phyloP scores from a whole-genome alignment of 805 yeast genomes.

The Millerozyma acaciae region DNA sequence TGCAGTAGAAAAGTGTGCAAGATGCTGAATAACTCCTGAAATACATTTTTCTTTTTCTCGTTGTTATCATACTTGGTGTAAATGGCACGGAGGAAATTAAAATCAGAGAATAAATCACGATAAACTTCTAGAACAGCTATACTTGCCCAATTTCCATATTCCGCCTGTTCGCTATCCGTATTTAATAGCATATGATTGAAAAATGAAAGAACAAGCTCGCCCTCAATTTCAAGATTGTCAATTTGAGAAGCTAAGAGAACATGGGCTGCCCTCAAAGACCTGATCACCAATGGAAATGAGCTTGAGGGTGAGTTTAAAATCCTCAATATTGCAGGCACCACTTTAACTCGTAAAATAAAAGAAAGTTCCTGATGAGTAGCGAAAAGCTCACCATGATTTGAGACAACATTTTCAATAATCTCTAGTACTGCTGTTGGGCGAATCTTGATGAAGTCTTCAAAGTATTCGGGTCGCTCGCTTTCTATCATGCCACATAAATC shows the following conservation, averaged over 20 bases:
- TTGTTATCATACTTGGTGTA: slow-evolving; percentile 59
- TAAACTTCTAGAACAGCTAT: slow-evolving; percentile 71
- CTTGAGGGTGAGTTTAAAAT: slow-evolving; percentile 49
- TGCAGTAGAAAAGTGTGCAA: slow-evolving; percentile 19
- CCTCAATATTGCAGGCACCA: slow-evolving; percentile 73
- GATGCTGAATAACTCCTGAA: slow-evolving; percentile 49
- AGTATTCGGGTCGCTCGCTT: slow-evolving; percentile 49
- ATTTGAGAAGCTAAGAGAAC: slow-evolving; percentile 58
- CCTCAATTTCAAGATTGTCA: slow-evolving; percentile 62
- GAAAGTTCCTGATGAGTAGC: slow-evolving; percentile 59
- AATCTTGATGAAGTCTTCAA: slow-evolving; percentile 51
- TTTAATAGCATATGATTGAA: slow-evolving; percentile 67
- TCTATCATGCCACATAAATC: slow-evolving; percentile 72
- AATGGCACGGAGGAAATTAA: slow-evolving; percentile 46
- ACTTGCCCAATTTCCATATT: slow-evolving; percentile 57
- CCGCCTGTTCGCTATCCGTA: slow-evolving; percentile 37
- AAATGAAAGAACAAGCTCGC: slow-evolving; percentile 75
- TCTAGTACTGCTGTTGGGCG: slow-evolving; percentile 70
- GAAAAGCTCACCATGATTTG: slow-evolving; percentile 58
- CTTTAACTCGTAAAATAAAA: slow-evolving; percentile 57
- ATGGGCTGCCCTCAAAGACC: slow-evolving; percentile 70
- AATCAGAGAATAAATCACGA: slow-evolving; percentile 55
- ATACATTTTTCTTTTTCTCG: slow-evolving; percentile 53
- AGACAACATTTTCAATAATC: slow-evolving; percentile 71
- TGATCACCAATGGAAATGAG: slow-evolving; percentile 65